A percentile compares a stretch with the other conserved stretches of the same genome.
These are phyloP conservation scores for Pseudogymnoascus sp. DNA, from an alignment of 2,329 filamentous ascomycete genomes.

Conservation along the genomic window DNA sequence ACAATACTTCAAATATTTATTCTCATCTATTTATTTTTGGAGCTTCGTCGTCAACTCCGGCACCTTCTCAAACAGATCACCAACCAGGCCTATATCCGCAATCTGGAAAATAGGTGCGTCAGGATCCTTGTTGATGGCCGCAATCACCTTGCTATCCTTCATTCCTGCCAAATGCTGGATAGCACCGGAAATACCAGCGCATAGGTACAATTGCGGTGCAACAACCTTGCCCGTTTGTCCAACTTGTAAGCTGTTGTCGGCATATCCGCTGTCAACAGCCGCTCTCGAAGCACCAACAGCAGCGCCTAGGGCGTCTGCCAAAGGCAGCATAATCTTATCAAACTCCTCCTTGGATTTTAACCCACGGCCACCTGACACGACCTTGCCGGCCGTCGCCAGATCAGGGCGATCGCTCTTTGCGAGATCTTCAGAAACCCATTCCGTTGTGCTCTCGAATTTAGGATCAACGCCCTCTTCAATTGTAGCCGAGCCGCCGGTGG, in stretches of 20 bases:
- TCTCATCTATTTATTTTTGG: conserved; percentile 37
- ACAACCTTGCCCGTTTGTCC: conserved; percentile 99
- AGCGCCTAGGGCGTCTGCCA: conserved; percentile 89
- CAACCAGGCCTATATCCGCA: conserved; percentile 90
- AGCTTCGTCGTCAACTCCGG: conserved; percentile 95
- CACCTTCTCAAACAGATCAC: conserved; percentile 91
- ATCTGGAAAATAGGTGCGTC: conserved; percentile 98
- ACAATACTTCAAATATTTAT: conserved; percentile 12
- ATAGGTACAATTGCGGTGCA: conserved; percentile 89
- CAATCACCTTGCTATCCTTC: conserved; percentile 99
- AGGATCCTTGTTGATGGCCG: conserved; percentile 94
- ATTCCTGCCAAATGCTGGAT: conserved; percentile 98
- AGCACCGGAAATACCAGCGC: conserved; percentile 90
- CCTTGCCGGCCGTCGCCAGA: conserved; percentile 76
- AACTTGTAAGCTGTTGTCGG: conserved; percentile 96
- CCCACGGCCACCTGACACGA: conserved; percentile 89
- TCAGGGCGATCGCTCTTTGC: conserved; percentile 91
- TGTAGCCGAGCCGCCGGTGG: conserved; percentile 64
- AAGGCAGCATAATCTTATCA: conserved; percentile 81
- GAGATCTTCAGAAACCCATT: conserved; percentile 92
- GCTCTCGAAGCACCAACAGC: conserved; percentile 92
- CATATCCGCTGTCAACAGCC: conserved; percentile 93
- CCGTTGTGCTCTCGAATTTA: conserved; percentile 62
- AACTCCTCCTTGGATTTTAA: conserved; percentile 98
- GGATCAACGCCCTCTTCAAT: conserved; percentile 80